A percentile compares a stretch with the other conserved stretches of the same genome.
Evolutionary conservation across 2,329 filamentous ascomycete species (phyloP).

Genomic region (Penicillium sp.): DNA sequence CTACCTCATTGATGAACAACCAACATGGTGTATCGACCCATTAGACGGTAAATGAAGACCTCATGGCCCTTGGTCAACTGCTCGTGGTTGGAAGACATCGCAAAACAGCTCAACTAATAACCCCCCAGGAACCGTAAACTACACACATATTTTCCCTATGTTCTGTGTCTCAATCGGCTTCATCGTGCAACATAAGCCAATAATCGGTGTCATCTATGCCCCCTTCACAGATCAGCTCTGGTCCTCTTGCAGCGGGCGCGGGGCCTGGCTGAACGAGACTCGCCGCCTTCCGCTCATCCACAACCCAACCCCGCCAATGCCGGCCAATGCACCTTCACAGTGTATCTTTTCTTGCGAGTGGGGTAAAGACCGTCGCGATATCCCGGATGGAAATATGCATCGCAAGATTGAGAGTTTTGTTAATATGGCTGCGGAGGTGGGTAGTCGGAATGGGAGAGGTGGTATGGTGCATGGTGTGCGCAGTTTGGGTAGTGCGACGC

Average conservation of each 20-base stretch:
- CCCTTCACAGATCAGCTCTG: slow-evolving; percentile 69
- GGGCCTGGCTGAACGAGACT: slow-evolving; percentile 67
- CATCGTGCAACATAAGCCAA: slow-evolving; percentile 56
- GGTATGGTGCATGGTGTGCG: slow-evolving; percentile 77
- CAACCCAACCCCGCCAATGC: slow-evolving; percentile 62
- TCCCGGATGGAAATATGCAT: slow-evolving; percentile 63
- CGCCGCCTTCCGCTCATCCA: slow-evolving; percentile 62
- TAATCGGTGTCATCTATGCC: slow-evolving; percentile 70
- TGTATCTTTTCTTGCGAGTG: slow-evolving; percentile 75
- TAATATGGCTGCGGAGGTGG: slow-evolving; percentile 68
- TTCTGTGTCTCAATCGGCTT: slow-evolving; percentile 77
- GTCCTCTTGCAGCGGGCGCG: slow-evolving; percentile 62
- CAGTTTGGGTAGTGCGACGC: slow-evolving; percentile 68
- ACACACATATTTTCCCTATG: slow-evolving; percentile 76
- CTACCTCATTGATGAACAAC: slow-evolving; percentile 62
- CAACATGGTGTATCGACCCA: slow-evolving; percentile 75
- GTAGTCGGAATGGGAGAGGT: slow-evolving; percentile 61
- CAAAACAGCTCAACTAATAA: not conserved
- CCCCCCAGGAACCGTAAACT: slow-evolving; percentile 65
- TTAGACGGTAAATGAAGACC: slow-evolving; percentile 56
- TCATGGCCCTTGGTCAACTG: no score
- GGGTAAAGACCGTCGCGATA: slow-evolving; percentile 72
- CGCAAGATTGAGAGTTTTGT: slow-evolving; percentile 72
- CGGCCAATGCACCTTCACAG: slow-evolving; percentile 60
- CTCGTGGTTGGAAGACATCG: not conserved